Base-by-base conservation (phyloP, 176 grass and related monocot genomes). In the Secale cereale region DNA sequence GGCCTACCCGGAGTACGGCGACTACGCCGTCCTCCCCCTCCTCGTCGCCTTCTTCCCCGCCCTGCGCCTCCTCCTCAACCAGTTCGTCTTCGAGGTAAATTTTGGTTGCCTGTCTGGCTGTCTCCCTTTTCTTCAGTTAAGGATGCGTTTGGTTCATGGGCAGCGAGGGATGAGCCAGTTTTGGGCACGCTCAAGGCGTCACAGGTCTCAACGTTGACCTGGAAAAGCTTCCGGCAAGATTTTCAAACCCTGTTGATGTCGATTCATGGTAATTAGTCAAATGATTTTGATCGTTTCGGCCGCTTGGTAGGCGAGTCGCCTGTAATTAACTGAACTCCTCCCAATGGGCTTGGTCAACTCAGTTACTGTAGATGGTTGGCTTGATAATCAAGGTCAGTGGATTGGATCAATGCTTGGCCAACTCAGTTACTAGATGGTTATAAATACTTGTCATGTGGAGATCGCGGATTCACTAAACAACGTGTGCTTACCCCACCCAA, bases 31-130 rank as follows among this genome's bases (percentile, higher is more conserved):
- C 10, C 92, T 97, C 61, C 94, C 94, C 6, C 83, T 97, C n/a
- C 87, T 97, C 73, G 83, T 86, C 57, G 70, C 91, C 70, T 97
- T 97, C 92, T 97, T 97, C 88, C 92, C 86, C 19, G 83, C 90
- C 27, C 60, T 94, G 50, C 86, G 94, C 37, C 94, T 90, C 88
- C 85, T 97, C 82, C 92, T 97, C 59, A 92, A 94, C 81, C 85
- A 86, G 41, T 83, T 94, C 71, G 78, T 97, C 37, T 92, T 97
- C 84, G 88, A 97, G 92, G 94, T 97, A 86, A 77, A 33, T 72
- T 40, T 40, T 40, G 39, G 39, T 45, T 45, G 59, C 63, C 74
- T 79, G 17, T 11, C 50, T 50, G 5, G 15, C 52, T 56, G 52
- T 56, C 78, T 78, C 60, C 25, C n/a, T 60, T n/a, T 5, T 13